Base-by-base conservation (phyloP, 148 eudicot genomes). In the Nyssa sinensis region DNA sequence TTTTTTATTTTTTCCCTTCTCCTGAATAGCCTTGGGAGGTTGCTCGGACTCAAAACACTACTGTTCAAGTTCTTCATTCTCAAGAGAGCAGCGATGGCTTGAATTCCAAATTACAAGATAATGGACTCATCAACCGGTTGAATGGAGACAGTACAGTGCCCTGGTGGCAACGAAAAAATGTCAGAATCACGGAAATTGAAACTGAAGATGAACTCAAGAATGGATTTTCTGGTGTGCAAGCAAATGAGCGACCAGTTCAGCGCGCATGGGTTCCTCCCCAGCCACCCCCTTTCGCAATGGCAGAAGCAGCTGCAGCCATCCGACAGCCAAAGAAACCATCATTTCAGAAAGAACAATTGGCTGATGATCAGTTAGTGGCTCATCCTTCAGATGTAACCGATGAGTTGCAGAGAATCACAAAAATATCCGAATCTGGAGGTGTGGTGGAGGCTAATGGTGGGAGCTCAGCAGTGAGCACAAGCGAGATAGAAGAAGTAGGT, bases 251-350 rank as follows among this genome's bases (percentile, higher is more conserved):
- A 66, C 92, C 96, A 30, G 58, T 80, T 49, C 90, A 76, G 63
- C 89, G 93, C 51, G 86, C 91, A 13, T 93, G 98, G 96, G 87
- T 87, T 59, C 98, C 96, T 53, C 97, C 98, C 41, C 93, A 59
- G 39, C 72, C 80, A 19, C 80, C 80, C 37, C 76, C 80, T 12
- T 72, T 78, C 7, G 67, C 76, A 27, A 65, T 78, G 41, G 76
- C 80, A n/a, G 80, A 77, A 77, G 71, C 80, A 57, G 75, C 80
- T 66, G 76, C 76, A 0, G 80, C 75, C 75, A 77, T 77, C 25
- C 55, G 80, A 41, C 80, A 77, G 51, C 76, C 76, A 27, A 72
- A 78, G 21, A 78, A 72, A 58, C 72, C 66, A 14, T 17, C 70
- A 8, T 51, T 61, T 69, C 73, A 72, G 29, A 85, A 77, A 72